These are phyloP conservation scores for Sugiyamaella qingdaonensis DNA, from an alignment of 805 yeast genomes.

Conservation along the genomic window DNA sequence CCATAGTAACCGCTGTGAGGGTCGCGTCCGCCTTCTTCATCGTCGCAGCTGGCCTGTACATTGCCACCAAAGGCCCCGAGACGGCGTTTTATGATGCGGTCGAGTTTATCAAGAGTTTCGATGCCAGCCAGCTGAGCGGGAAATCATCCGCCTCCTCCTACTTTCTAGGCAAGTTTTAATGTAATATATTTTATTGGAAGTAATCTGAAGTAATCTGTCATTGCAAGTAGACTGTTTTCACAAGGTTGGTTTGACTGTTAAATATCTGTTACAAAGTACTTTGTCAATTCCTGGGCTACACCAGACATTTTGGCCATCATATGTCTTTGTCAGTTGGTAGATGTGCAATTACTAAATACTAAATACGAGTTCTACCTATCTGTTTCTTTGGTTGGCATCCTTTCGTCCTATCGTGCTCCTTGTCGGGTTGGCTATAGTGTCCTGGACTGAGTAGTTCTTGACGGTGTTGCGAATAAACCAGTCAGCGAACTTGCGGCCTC, in stretches of 20 bases:
- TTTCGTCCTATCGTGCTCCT: slow-evolving; percentile 10
- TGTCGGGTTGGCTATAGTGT: slow-evolving; percentile 33
- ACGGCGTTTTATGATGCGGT: slow-evolving; percentile 9
- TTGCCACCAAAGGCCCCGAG: slow-evolving; percentile 13
- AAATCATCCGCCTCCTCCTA: no score
- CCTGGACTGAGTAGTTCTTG: slow-evolving; percentile 45
- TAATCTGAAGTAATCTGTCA: no score
- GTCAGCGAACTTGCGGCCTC: slow-evolving; percentile 45
- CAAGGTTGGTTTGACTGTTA: no score
- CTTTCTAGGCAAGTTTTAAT: no score
- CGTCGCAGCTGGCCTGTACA: slow-evolving; percentile 9
- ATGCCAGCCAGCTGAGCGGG: not conserved
- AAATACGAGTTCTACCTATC: no score
- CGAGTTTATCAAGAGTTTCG: slow-evolving; percentile 3
- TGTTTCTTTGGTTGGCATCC: not conserved
- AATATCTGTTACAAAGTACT: no score
- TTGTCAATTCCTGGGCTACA: no score
- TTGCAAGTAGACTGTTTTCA: no score
- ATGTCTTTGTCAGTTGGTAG: no score
- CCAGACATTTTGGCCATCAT: no score
- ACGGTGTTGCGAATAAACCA: slow-evolving; percentile 48
- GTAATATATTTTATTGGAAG: no score
- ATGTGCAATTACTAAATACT: no score
- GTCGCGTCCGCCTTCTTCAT: slow-evolving; percentile 12
- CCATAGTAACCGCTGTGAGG: slow-evolving; percentile 19